phyloP scores from a whole-genome alignment of 768 basidiomycete species.

The Panaeolus papilionaceus region DNA sequence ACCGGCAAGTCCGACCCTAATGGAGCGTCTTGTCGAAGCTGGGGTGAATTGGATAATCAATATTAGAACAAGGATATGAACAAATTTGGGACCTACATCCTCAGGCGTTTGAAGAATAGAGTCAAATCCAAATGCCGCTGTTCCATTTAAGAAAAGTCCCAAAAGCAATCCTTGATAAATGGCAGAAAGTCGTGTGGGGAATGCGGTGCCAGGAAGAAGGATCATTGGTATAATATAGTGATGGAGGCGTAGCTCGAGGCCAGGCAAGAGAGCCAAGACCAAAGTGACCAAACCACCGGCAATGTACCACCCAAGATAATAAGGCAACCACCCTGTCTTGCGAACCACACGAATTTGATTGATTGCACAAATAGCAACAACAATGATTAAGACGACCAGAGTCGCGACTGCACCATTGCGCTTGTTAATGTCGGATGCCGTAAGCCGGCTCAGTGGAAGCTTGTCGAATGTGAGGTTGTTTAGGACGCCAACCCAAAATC shows the following conservation, averaged over 20 bases:
- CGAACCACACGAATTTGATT: slow-evolving; percentile 87
- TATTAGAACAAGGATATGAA: slow-evolving; percentile 14
- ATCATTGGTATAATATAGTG: slow-evolving; percentile 83
- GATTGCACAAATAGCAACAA: slow-evolving; percentile 62
- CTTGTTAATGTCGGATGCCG: slow-evolving; percentile 66
- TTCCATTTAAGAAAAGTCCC: slow-evolving; percentile 83
- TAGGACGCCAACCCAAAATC: slow-evolving; percentile 82
- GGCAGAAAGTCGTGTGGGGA: slow-evolving; percentile 80
- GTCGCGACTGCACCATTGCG: slow-evolving; percentile 72
- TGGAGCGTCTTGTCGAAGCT: slow-evolving; percentile 79
- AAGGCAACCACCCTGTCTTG: slow-evolving; percentile 83
- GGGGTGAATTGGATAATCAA: slow-evolving; percentile 18
- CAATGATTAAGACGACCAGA: slow-evolving; percentile 69
- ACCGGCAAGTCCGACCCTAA: slow-evolving; percentile 71
- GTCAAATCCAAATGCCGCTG: slow-evolving; percentile 80
- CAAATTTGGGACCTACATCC: slow-evolving; percentile 53
- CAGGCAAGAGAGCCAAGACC: slow-evolving; percentile 73
- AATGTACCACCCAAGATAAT: slow-evolving; percentile 78
- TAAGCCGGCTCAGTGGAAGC: slow-evolving; percentile 82
- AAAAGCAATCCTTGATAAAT: slow-evolving; percentile 84
- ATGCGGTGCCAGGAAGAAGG: slow-evolving; percentile 79
- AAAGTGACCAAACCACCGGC: slow-evolving; percentile 68
- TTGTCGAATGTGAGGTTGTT: slow-evolving; percentile 73
- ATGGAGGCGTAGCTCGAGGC: slow-evolving; percentile 73
- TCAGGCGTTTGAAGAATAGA: slow-evolving; percentile 79